Conservation (phyloP, 257 asterid genomes). For the Phtheirospermum japonicum region DNA sequence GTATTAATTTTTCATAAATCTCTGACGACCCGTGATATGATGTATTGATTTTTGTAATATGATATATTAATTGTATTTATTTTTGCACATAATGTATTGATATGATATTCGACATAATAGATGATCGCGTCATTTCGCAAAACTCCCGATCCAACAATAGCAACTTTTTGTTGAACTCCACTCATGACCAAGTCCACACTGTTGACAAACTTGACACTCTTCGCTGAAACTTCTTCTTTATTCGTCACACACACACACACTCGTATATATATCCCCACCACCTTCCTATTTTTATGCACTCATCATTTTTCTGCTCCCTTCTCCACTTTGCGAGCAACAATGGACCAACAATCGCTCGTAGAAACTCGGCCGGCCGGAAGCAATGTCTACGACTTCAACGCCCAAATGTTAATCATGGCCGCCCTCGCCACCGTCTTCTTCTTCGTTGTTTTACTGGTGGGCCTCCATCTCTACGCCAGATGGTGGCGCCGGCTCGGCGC, state of each 20-base stretch:
- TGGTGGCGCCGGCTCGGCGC: slow-evolving; percentile 25
- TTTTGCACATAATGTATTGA: no score
- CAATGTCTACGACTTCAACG: slow-evolving; percentile 11
- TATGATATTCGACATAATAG: no score
- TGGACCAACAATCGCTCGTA: not conserved
- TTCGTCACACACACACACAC: not conserved
- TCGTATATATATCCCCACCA: not conserved
- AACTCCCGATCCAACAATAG: no score
- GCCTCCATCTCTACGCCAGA: slow-evolving; percentile 23
- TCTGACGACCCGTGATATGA: no score
- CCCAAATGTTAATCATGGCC: slow-evolving; percentile 16
- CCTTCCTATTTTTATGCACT: not conserved
- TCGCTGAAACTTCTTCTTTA: not conserved
- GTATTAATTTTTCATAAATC: no score
- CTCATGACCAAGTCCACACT: not conserved
- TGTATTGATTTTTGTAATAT: no score
- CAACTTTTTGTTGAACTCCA: not conserved
- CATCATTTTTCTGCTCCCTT: not conserved
- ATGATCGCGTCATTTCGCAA: no score
- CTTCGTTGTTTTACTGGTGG: slow-evolving; percentile 18
- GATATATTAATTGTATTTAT: no score
- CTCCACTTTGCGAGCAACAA: no score
- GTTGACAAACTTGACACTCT: not conserved
- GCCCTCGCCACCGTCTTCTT: slow-evolving; percentile 1
- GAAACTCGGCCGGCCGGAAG: not conserved